Evolutionary conservation across 192 early-diverging fungal species (phyloP), one percentile per base, ranked within the genome.

Genomic region (Chytriomyces hyalinus): DNA sequence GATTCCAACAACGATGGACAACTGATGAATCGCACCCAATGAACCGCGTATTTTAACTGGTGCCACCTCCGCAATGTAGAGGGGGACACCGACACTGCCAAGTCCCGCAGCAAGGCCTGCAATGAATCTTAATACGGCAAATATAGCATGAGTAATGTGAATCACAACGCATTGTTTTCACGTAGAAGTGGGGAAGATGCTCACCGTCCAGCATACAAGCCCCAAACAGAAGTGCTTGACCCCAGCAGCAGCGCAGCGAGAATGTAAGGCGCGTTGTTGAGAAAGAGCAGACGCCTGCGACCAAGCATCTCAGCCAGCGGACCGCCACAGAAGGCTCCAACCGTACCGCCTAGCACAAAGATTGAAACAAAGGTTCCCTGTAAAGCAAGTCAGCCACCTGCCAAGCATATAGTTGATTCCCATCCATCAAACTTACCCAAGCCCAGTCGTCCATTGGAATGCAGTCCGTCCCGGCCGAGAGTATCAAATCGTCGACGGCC

Each of bases 11-110:
- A 96, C 90, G 66, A 95, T 94, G 48, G 92, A 91, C 63, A 95
- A 80, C 83, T 97, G 96, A 81, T 94, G 94, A 76, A 92, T 85
- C n/a, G 91, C 87, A 26, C 95, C 94, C 46, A 95, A 86, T 46
- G 87, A 81, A 0, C 95, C 95, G 6, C 94, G 85, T n/a, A 87
- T 78, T 9, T 81, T 79, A 51, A 87, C 80, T 2, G 95, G 92
- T 5, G 91, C 86, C 20, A 92, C 84, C 70, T 96, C 95, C 64
- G 90, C 86, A 53, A 95, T 87, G 81, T 94, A 96, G 61, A 90
- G 90, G 2, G 96, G 94, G 6, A 93, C 90, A 36, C 94, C 88
- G 15, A 94, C 95, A 36, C 89, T 87, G 49, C 88, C 86, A 5
- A 90, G 83, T 11, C 96, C 96, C 60, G 89, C 89, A 5, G 91